Conservation (phyloP, 2,329 filamentous ascomycete genomes). For the Colletotrichum siamense region DNA sequence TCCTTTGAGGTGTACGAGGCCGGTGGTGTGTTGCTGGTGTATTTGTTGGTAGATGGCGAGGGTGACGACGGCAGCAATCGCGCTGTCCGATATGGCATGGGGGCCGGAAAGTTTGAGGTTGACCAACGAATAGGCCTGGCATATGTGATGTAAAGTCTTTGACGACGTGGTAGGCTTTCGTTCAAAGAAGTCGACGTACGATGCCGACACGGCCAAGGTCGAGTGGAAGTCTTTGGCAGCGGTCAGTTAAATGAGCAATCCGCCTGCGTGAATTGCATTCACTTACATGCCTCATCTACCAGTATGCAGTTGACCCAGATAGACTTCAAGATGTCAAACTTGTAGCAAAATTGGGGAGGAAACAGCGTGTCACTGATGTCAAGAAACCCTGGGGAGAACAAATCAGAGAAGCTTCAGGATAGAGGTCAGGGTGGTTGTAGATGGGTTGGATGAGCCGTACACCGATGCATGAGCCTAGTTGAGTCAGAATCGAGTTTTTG, state of each 20-base stretch:
- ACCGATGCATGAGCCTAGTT: neutral
- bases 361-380: neutral
- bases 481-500: neutral
- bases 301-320: neutral
- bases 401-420: neutral
- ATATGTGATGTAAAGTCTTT: neutral
- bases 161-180: neutral
- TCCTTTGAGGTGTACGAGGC: neutral
- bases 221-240: neutral
- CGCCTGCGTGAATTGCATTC: neutral
- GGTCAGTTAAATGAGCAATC: neutral
- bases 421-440: neutral
- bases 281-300: neutral
- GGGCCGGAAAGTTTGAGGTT: neutral
- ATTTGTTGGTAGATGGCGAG: constrained; percentile 1
- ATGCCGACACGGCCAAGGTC: neutral
- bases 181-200: neutral
- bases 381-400: neutral
- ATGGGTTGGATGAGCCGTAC: neutral
- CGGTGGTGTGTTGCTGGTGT: constrained; percentile 1
- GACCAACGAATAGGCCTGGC: neutral
- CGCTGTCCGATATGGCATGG: neutral
- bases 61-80: neutral
- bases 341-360: neutral
- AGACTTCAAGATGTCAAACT: neutral